These are phyloP conservation scores for Stellera chamaejasme DNA, from an alignment of 345 rosid genomes.

Conservation along the genomic window DNA sequence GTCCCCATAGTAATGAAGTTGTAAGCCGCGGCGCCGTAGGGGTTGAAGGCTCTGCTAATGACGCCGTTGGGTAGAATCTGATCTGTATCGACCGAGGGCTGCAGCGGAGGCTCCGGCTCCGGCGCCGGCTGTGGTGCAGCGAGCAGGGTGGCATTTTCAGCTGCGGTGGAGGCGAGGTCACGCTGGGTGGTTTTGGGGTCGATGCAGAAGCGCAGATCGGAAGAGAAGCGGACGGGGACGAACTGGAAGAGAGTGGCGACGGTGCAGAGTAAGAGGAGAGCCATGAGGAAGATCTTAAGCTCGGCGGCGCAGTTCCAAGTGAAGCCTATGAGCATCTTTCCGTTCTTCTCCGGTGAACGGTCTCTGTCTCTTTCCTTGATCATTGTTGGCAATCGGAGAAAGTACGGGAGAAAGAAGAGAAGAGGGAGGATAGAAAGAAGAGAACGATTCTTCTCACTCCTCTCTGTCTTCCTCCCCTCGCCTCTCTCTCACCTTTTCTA, in stretches of 20 bases:
- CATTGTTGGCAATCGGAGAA: slow-evolving; percentile 18
- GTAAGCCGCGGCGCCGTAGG: slow-evolving; percentile 71
- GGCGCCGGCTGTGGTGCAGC: neutral
- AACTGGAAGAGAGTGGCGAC: slow-evolving; percentile 62
- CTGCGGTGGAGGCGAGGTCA: slow-evolving; percentile 11
- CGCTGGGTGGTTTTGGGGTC: slow-evolving; percentile 33
- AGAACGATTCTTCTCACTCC: neutral
- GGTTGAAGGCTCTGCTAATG: slow-evolving; percentile 51
- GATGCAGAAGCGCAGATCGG: slow-evolving; percentile 78
- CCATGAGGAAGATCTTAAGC: slow-evolving; percentile 48
- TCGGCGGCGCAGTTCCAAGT: slow-evolving; percentile 70
- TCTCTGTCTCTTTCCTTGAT: slow-evolving; percentile 34
- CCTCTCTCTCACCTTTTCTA: neutral
- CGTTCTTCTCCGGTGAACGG: slow-evolving; percentile 28
- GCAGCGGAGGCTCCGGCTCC: slow-evolving; percentile 8
- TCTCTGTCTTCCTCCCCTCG: slow-evolving; percentile 9
- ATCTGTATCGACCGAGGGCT: slow-evolving; percentile 19
- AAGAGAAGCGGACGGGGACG: slow-evolving; percentile 64
- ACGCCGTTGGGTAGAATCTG: slow-evolving; percentile 35
- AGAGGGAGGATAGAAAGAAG: neutral
- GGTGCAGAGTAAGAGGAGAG: slow-evolving; percentile 61
- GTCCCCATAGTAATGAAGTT: slow-evolving; percentile 72
- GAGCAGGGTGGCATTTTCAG: slow-evolving; percentile 11
- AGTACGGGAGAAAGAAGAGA: neutral
- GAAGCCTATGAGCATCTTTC: slow-evolving; percentile 34